Evolutionary conservation across 129 eudicot genomes (phyloP).

Genomic region (Flaveria linearis): DNA sequence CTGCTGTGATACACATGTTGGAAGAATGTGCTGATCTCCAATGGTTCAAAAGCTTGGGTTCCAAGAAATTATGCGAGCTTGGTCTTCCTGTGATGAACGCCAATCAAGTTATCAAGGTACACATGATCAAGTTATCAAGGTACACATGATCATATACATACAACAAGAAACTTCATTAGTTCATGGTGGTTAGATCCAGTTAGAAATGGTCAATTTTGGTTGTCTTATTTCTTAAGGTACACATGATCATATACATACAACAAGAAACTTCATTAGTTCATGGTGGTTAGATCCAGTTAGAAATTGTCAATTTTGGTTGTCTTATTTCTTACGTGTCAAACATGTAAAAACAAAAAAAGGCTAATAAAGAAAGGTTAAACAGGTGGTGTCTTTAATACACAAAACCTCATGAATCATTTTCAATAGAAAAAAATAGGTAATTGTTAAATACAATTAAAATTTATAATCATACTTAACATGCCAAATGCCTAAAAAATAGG

Average conservation of each 20-base stretch:
- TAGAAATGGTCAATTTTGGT: background rate
- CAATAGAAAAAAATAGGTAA: no score
- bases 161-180: background rate
- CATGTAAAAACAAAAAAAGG: background rate
- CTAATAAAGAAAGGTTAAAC: background rate
- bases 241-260: background rate
- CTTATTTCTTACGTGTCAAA: background rate
- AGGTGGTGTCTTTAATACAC: background rate
- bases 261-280: background rate
- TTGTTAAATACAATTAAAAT: background rate
- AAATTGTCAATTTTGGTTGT: background rate
- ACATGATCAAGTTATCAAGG: no score
- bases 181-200: background rate
- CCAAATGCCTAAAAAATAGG: background rate
- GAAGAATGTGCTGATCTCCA: slow-evolving; percentile 85
- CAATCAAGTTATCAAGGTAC: slow-evolving; percentile 60
- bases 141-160: background rate
- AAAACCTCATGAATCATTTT: background rate
- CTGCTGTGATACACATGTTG: slow-evolving; percentile 91
- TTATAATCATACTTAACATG: background rate
- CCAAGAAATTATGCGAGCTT: slow-evolving; percentile 68
- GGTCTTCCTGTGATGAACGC: slow-evolving; percentile 85
- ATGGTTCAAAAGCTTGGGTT: slow-evolving; percentile 90
- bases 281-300: background rate
- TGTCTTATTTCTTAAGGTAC: background rate